Base-by-base conservation (phyloP, 2,329 filamentous ascomycete species). In the Raffaelea deltoideospora region DNA sequence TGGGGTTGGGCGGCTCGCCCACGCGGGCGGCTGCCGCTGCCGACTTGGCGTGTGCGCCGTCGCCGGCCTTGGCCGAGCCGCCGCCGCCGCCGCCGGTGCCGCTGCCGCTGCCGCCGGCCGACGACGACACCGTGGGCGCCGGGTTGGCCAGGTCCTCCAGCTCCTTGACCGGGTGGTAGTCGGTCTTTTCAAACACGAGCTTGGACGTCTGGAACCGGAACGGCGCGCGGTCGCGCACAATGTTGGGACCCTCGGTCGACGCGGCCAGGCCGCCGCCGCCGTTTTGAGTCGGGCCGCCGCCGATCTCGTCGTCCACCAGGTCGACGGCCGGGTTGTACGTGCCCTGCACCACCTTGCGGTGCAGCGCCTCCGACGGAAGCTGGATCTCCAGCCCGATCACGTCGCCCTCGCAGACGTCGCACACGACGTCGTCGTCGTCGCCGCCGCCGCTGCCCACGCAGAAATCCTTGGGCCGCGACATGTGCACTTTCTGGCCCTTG, bases 341-440 rank as follows among this genome's bases (percentile, higher is more conserved):
- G 10, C 86, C 86, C 39, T 80, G 72, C 23, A 93, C 83, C 22
- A 96, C 73, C 55, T 93, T 94, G 41, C 82, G 76, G 50, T 98
- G 92, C 10, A 95, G 61, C 3, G 74, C 68, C 42, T 96, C 74
- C 0, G 86, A 82, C 0, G 90, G 90, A 1, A 98, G 70, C 44
- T 81, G 84, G 42, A 95, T 93, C 55, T 96, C 85, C 31, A 98
- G 64, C 4, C 90, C 90, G 39, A 98, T 83, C 10, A 98, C 84
- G 55, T 98, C 90, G 31, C 88, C 90, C 55, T 94, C 86, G 31
- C 72, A 69, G 35, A 96, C 75, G 38, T 85, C 73, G n/a, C n/a
- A n/a, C n/a, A n/a, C 90, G 39, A 98, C 83, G 10, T 98, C 84
- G 55, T 98, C 90, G 31, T 88, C 90, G 55, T 94, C 86, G 31